Evolutionary conservation across 129 eudicot species (phyloP), one percentile per base, ranked within the genome.

Genomic region (Erigeron canadensis): DNA sequence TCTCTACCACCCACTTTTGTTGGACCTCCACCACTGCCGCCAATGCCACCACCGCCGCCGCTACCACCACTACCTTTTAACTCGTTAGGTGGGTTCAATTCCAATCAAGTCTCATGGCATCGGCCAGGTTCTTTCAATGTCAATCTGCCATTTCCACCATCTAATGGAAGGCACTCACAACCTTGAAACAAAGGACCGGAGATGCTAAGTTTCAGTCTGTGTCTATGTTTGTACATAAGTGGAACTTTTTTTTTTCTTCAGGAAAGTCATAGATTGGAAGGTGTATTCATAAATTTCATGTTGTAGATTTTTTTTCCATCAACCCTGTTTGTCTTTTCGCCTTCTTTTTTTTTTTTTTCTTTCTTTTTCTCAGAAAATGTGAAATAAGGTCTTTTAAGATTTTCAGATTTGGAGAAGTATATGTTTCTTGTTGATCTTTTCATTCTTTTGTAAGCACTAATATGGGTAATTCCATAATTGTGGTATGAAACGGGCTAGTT

Each of bases 151-250:
- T 63, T 67, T 17, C 70, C 51, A 11, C 57, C 46, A 16, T 42
- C 74, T 19, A 73, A 56, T 41, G 74, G 64, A 70, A 79, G 75
- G 18, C 80, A 38, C 6, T n/a, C 76, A 39, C 69, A 61, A 53
- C 86, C 56, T 28, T 81, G 78, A 74, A 76, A 19, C 53, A 39
- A 18, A 23, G 62, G 60, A 56, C 16, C 5, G 5, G 59, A 45
- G 64, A 57, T 2, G 23, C 12, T 8, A 28, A 19, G 48, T 6
- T 6, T 46, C 3, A 19, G 43, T 57, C 17, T 10, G 5, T 64
- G 59, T 53, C 17, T 9, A 43, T 45, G 56, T 57, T 65, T 84
- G 85, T 84, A 77, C 46, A 84, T 77, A 70, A 55, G 65, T 77
- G 68, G 63, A 68, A 17, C 39, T 41, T 61, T 73, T 37, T 60